A percentile compares a stretch with the other conserved stretches of the same genome.
Conservation (phyloP, 2,329 filamentous ascomycete species). For the Monilinia aucupariae region DNA sequence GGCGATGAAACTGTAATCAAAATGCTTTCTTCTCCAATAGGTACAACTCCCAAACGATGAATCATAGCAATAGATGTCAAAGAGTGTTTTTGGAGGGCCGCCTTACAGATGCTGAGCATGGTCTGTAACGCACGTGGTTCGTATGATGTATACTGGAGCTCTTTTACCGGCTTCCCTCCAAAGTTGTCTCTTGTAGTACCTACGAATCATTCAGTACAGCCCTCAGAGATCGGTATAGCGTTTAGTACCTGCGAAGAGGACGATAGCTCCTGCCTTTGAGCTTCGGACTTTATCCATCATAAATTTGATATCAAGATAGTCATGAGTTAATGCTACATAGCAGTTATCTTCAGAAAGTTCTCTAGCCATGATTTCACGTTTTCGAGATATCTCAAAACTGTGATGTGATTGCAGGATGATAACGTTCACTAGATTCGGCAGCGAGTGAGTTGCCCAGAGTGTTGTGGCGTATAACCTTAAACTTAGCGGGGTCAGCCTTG, state of each 20-base stretch:
- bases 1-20: constrained; percentile 78
- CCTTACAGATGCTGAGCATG: constrained; percentile 58
- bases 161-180: constrained; percentile 61
- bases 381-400: neutral
- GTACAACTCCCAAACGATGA: constrained; percentile 79
- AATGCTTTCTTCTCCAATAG: constrained; percentile 90
- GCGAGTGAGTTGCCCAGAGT: neutral
- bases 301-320: constrained; percentile 50
- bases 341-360: constrained; percentile 47
- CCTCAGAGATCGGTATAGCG: neutral
- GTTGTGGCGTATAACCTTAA: neutral
- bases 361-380: constrained; percentile 30
- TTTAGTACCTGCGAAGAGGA: constrained; percentile 63
- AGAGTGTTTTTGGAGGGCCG: constrained; percentile 53
- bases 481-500: neutral
- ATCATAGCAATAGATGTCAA: constrained; percentile 72
- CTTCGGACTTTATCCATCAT: constrained; percentile 65
- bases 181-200: constrained; percentile 77
- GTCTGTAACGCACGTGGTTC: constrained; percentile 62
- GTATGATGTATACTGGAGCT: constrained; percentile 73
- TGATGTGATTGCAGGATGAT: neutral
- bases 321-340: constrained; percentile 63
- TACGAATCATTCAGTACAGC: constrained; percentile 34
- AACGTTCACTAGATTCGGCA: neutral
- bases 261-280: constrained; percentile 68